Base-by-base conservation (phyloP, 2,329 filamentous ascomycete genomes). In the Diaporthe eres region DNA sequence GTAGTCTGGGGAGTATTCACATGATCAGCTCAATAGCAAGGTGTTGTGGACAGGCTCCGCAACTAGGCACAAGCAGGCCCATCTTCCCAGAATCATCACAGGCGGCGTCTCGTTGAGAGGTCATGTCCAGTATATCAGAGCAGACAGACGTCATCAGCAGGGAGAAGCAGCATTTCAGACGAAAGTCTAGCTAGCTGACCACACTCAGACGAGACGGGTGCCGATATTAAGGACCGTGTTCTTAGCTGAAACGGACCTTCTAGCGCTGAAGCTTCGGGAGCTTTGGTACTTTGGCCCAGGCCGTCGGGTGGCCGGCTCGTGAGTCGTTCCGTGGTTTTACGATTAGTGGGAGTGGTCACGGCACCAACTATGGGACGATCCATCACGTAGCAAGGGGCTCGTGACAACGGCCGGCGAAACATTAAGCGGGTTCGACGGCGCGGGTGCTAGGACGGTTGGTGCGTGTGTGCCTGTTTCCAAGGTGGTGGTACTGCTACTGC, bases 371-470 rank as follows among this genome's bases (percentile, higher is more conserved):
- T 68, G 65, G 65, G 65, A 68, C 65, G 65, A 68, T 39, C 65
- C 47, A 68, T 39, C 65, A 53, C 65, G 15, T 68, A 53, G 65
- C n/a, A 25, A 53, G 47, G 65, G 65, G 65, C 47, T 53, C 47
- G 47, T 53, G 65, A 68, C 47, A 37, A 53, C 19, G 47, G 65
- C 22, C 47, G 65, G 47, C 65, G 65, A 68, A 68, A 53, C 47
- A 39, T 68, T 31, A 22, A 42, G 49, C 49, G 65, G 65, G 65
- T 3, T 68, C 65, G 47, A 25, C 47, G 47, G 65, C 65, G 65
- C 47, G 65, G n/a, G 65, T 42, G 49, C 65, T 82, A 55, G 34
- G 65, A 70, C 65, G 31, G 47, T 10, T 53, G 31, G 65, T 55
- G 65, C 9, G 19, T 39, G 49, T 37, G 49, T 70, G 65, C 31